These are phyloP conservation scores for Microcyclosporella mali DNA, from an alignment of 2,329 filamentous ascomycete genomes.

Conservation along the genomic window DNA sequence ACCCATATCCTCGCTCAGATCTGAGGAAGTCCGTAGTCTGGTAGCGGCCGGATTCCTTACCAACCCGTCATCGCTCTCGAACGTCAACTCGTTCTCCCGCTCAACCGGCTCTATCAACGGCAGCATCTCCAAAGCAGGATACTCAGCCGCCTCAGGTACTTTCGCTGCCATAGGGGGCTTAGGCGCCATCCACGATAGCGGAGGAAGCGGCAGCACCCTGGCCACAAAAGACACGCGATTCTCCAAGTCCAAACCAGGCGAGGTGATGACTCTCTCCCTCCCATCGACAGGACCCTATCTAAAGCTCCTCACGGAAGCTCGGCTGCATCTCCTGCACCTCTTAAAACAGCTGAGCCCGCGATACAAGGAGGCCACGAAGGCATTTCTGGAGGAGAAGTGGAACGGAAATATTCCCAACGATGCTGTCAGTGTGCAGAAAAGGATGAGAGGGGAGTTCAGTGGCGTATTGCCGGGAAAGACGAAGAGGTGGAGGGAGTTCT, in stretches of 20 bases:
- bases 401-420: conserved; percentile 57
- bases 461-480: conserved; percentile 57
- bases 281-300: conserved; percentile 63
- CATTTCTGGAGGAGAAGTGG: conserved; percentile 61
- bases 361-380: conserved; percentile 58
- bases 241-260: conserved; percentile 3
- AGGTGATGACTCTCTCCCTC: conserved; percentile 51
- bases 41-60: conserved; percentile 60
- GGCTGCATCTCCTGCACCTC: conserved; percentile 56
- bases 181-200: conserved; percentile 58
- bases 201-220: conserved; percentile 46
- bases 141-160: conserved; percentile 61
- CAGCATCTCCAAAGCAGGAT: conserved; percentile 56
- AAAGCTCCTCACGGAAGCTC: conserved; percentile 56
- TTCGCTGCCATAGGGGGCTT: conserved; percentile 62
- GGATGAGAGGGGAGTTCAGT: conserved; percentile 49
- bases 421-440: conserved; percentile 43
- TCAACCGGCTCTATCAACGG: conserved; percentile 32
- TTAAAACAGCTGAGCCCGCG: conserved; percentile 50
- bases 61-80: conserved; percentile 43
- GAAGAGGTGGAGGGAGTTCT: conserved; percentile 64
- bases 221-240: conserved; percentile 25
- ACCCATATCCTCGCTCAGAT: conserved; percentile 37
- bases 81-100: conserved; percentile 37
- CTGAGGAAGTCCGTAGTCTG: conserved; percentile 50